Conservation (phyloP, 306 rosid genomes). For the Glycine soja region DNA sequence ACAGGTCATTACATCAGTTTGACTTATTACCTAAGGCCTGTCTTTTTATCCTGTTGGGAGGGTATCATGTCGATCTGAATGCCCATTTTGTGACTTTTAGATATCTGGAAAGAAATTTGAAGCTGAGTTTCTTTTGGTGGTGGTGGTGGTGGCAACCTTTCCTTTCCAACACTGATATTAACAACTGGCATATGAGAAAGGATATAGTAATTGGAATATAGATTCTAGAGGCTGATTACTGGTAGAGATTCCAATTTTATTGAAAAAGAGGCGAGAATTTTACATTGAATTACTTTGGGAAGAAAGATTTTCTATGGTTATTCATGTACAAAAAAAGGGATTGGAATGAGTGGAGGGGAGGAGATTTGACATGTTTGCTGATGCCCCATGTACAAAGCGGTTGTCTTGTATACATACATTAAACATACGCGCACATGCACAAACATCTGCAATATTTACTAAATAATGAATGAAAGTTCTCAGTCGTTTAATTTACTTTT, state of each 20-base stretch:
- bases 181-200: constrained; percentile 13
- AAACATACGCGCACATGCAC: background rate
- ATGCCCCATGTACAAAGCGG: constrained; percentile 4
- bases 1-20: background rate
- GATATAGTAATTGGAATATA: background rate
- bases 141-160: constrained; percentile 24
- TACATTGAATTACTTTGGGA: constrained; percentile 9
- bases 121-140: constrained; percentile 33
- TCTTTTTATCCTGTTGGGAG: constrained; percentile 1
- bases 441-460: constrained; percentile 5
- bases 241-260: constrained; percentile 10
- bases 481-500: background rate
- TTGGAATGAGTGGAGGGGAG: background rate
- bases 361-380: background rate
- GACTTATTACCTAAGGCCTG: constrained; percentile 1
- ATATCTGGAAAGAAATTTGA: constrained; percentile 32
- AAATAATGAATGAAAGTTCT: constrained; percentile 1
- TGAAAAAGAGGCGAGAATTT: constrained; percentile 1
- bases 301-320: background rate
- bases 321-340: background rate
- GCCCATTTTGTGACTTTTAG: background rate
- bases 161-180: constrained; percentile 12
- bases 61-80: constrained; percentile 7
- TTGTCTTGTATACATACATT: background rate
- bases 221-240: constrained; percentile 6